A percentile compares a stretch with the other conserved stretches of the same genome.
Conservation (phyloP, 2,329 filamentous ascomycete species). For the Penicillium sp. region DNA sequence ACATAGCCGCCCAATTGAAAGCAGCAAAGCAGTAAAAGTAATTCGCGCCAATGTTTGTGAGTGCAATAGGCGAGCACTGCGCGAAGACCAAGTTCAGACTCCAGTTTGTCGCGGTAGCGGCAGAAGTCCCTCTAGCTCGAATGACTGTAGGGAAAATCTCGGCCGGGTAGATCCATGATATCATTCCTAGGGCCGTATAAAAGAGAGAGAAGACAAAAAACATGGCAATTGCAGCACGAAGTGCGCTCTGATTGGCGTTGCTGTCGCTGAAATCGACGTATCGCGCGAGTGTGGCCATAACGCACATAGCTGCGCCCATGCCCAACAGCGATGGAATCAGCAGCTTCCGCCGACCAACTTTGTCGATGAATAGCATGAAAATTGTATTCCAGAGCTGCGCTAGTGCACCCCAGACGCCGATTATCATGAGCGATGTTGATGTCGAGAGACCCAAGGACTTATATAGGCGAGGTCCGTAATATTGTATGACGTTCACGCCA, state of each 20-base stretch:
- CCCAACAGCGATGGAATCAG: conserved; percentile 48
- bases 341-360: conserved; percentile 50
- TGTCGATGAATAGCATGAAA: conserved; percentile 49
- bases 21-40: conserved; percentile 54
- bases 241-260: conserved; percentile 34
- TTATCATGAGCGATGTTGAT: conserved; percentile 50
- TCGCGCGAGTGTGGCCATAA: conserved; percentile 43
- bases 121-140: conserved; percentile 43
- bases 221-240: conserved; percentile 49
- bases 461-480: conserved; percentile 48
- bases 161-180: conserved; percentile 50
- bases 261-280: conserved; percentile 33
- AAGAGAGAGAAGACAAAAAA: conserved; percentile 50
- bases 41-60: conserved; percentile 45
- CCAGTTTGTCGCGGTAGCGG: conserved; percentile 50
- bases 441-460: conserved; percentile 45
- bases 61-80: conserved; percentile 50
- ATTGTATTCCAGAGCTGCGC: conserved; percentile 51
- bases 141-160: conserved; percentile 50
- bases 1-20: conserved; percentile 48
- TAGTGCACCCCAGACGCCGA: conserved; percentile 52
- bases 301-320: conserved; percentile 41
- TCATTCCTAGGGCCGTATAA: conserved; percentile 46
- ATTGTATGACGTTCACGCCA: conserved; percentile 50
- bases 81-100: conserved; percentile 49